phyloP scores from a whole-genome alignment of 2,329 filamentous ascomycete genomes.

The Arthrobotrys musiformis region DNA sequence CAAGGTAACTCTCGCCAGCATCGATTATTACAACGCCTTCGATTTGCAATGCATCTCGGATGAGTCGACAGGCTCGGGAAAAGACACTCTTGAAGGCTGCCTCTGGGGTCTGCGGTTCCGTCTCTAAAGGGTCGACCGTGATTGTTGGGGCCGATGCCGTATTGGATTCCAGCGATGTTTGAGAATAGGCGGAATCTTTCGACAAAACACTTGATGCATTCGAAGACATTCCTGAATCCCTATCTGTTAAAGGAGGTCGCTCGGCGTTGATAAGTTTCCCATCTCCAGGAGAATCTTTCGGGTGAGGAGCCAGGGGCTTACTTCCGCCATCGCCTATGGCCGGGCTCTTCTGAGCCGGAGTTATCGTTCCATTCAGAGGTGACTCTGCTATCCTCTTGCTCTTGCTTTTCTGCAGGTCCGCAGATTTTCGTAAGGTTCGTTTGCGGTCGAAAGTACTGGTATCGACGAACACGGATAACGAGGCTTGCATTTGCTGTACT shows the following conservation, averaged over 20 bases:
- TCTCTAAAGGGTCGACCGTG: constrained; percentile 36
- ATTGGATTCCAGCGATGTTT: constrained; percentile 44
- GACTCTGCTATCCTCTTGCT: constrained; percentile 42
- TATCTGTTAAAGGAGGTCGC: constrained; percentile 48
- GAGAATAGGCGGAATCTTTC: constrained; percentile 37
- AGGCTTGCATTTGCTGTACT: constrained; percentile 57
- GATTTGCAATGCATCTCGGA: constrained; percentile 57
- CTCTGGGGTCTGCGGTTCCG: constrained; percentile 51
- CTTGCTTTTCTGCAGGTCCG: constrained; percentile 40
- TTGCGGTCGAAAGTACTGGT: constrained; percentile 57
- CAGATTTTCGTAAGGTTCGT: constrained; percentile 48
- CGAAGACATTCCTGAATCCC: constrained; percentile 46
- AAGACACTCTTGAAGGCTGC: constrained; percentile 58
- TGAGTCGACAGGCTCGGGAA: constrained; percentile 57
- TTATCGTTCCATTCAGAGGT: constrained; percentile 50
- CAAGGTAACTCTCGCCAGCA: constrained; percentile 7
- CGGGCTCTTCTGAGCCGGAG: constrained; percentile 36
- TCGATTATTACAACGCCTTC: constrained; percentile 59
- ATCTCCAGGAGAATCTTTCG: constrained; percentile 40
- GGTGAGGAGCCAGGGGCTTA: constrained; percentile 42
- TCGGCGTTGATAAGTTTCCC: constrained; percentile 38
- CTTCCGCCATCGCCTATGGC: constrained; percentile 44
- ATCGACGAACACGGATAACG: constrained; percentile 58
- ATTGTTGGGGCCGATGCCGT: constrained; percentile 54
- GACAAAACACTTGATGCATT: constrained; percentile 39